Base-by-base conservation (phyloP, 148 eudicot genomes). In the Silene latifolia region DNA sequence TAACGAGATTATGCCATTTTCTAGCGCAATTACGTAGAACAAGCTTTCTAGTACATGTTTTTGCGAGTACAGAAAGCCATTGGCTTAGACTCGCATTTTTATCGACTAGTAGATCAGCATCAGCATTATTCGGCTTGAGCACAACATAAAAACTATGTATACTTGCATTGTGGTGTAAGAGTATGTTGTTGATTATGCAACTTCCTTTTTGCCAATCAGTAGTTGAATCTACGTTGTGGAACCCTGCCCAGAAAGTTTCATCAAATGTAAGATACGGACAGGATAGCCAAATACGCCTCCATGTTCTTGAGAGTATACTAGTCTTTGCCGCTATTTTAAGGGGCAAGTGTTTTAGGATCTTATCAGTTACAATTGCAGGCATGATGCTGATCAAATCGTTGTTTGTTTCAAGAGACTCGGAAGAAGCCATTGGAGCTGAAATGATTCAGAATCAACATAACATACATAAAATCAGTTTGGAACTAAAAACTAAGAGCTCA, bases 11-110 rank as follows among this genome's bases (percentile, higher is more conserved):
- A 23, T 32, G 8, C 64, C 64, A 23, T 10, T 7, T 21, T 21
- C 0, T 2, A 19, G 64, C 27, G 0, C 0, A 61, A 10, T 51
- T 47, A 4, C 14, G 1, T 1, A 70, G 60, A 70, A 7, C 20
- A 11, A 70, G 15, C 59, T 48, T 70, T 70, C 24, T 70, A 9
- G 23, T 19, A 24, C 20, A 15, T 0, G 21, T 71, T 11, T 7
- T 54, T 5, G 73, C 25, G 25, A 71, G 44, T 53, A 24, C 24
- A 54, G 73, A 27, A 7, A 71, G 62, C 21, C 62, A 71, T 15
- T 27, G 61, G 1, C 73, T 70, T 17, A 70, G 61, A 21, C 64
- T 61, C 64, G 2, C 64, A 61, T 8, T 23, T 61, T 61, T 19
- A 9, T 61, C 64, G 64, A 61, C 64, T 20, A 23, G 13, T 21